These are phyloP conservation scores for Ophiostoma ips DNA, from an alignment of 2,329 filamentous ascomycete genomes.

Conservation along the genomic window DNA sequence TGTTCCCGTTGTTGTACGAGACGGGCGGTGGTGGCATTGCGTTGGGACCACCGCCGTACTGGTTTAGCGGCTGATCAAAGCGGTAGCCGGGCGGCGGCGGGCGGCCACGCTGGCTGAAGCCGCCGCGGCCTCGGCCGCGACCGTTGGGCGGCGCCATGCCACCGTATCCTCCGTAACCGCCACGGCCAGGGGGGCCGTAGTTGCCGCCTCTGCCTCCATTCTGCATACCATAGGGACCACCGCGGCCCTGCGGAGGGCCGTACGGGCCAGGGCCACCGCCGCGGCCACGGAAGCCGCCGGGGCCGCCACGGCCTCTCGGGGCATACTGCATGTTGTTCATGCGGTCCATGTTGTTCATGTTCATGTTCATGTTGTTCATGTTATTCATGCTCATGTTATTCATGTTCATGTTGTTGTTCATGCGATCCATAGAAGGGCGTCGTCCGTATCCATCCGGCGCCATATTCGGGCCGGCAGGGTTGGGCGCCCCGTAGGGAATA, in stretches of 20 bases:
- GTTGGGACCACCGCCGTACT: conserved; percentile 17
- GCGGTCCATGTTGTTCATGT: conserved; percentile 16
- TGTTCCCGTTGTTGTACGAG: conserved; percentile 21
- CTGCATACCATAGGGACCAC: conserved; percentile 18
- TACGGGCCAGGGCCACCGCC: conserved; percentile 29
- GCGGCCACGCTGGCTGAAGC: conserved; percentile 16
- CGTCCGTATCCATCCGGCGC: conserved; percentile 29
- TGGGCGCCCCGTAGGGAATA: conserved; percentile 26
- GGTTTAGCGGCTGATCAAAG: conserved; percentile 22
- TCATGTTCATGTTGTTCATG: conserved; percentile 16
- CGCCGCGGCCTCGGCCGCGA: neutral
- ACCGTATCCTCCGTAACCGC: conserved; percentile 19
- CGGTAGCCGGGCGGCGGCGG: conserved; percentile 32
- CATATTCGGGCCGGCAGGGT: conserved; percentile 35
- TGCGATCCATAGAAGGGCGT: conserved; percentile 32
- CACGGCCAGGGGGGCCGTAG: conserved; percentile 15
- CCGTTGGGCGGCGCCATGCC: conserved; percentile 3
- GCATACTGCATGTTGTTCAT: neutral
- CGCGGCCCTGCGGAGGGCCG: conserved; percentile 25
- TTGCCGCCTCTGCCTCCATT: conserved; percentile 20
- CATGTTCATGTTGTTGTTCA: conserved; percentile 19
- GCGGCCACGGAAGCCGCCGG: conserved; percentile 29
- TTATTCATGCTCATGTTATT: conserved; percentile 26
- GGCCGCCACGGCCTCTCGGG: conserved; percentile 38
- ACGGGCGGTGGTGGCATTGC: conserved; percentile 24